These are phyloP conservation scores for Castanea sativa DNA, from an alignment of 306 rosid genomes.

Conservation along the genomic window DNA sequence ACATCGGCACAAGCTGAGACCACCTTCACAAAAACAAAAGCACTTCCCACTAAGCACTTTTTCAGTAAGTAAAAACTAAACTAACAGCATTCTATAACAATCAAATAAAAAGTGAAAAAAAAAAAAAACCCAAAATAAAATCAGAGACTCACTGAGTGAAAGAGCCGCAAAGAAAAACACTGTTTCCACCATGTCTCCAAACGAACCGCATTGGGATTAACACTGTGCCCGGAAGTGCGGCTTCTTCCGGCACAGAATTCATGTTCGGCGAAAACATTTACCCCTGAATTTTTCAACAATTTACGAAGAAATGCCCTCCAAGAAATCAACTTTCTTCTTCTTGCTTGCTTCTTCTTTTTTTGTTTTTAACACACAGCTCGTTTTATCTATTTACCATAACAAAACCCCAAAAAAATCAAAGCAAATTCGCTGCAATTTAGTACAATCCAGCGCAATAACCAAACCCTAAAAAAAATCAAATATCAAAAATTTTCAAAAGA, in stretches of 20 bases:
- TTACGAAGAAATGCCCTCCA: slow-evolving; percentile 38
- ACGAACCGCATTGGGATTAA: slow-evolving; percentile 83
- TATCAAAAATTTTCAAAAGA: slow-evolving; percentile 12
- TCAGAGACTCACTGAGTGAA: slow-evolving; percentile 58
- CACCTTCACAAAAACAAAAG: slow-evolving; percentile 52
- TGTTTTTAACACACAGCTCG: slow-evolving; percentile 11
- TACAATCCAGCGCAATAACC: slow-evolving; percentile 18
- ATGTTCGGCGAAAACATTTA: slow-evolving; percentile 61
- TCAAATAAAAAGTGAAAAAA: background rate
- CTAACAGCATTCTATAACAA: slow-evolving; percentile 2
- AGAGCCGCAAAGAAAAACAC: slow-evolving; percentile 82
- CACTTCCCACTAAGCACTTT: background rate
- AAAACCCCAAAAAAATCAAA: slow-evolving; percentile 6
- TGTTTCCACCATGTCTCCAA: slow-evolving; percentile 93
- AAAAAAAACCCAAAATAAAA: background rate
- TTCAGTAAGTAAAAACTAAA: slow-evolving; percentile 16
- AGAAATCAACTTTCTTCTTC: slow-evolving; percentile 31
- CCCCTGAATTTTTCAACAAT: slow-evolving; percentile 15
- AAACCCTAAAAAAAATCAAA: slow-evolving; percentile 22
- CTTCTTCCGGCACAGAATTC: slow-evolving; percentile 60
- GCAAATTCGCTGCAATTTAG: slow-evolving; percentile 43
- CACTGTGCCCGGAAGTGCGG: slow-evolving; percentile 60
- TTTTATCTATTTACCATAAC: slow-evolving; percentile 28
- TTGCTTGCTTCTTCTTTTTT: too few relatives aligned
- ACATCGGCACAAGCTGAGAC: slow-evolving; percentile 91